phyloP scores from a whole-genome alignment of 768 basidiomycete species.

The Termitomyces sp. region DNA sequence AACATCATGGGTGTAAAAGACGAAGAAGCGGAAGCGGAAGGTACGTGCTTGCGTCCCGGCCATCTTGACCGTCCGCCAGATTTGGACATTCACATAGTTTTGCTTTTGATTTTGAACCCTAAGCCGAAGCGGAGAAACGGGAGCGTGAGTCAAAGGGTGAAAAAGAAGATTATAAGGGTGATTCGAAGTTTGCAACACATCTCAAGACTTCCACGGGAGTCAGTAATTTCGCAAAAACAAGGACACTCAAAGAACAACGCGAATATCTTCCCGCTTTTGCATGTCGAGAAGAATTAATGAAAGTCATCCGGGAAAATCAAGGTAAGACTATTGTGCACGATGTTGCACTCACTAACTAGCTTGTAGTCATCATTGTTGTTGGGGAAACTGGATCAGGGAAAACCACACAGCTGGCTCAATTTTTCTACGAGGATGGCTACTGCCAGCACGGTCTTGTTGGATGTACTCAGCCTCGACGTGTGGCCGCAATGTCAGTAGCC shows the following conservation, averaged over 20 bases:
- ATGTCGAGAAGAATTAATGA: slow-evolving; percentile 89
- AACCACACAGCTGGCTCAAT: slow-evolving; percentile 94
- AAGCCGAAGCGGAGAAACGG: slow-evolving; percentile 54
- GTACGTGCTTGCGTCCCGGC: slow-evolving; percentile 41
- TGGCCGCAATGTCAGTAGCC: slow-evolving; percentile 99
- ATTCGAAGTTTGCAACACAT: slow-evolving; percentile 96
- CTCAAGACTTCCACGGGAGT: slow-evolving; percentile 75
- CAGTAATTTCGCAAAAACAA: slow-evolving; percentile 72
- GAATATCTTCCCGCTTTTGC: slow-evolving; percentile 98
- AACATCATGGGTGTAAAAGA: slow-evolving; percentile 98
- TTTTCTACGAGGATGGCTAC: slow-evolving; percentile 96
- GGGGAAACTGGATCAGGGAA: slow-evolving; percentile 99
- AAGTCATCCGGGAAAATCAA: slow-evolving; percentile 90
- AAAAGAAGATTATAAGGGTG: slow-evolving; percentile 80
- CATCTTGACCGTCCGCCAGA: slow-evolving; percentile 30
- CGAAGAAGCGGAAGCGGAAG: slow-evolving; percentile 88
- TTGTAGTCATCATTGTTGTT: slow-evolving; percentile 83
- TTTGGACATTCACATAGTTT: slow-evolving; percentile 79
- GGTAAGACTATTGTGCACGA: slow-evolving; percentile 35
- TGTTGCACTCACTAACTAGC: slow-evolving; percentile 1
- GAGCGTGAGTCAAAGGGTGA: slow-evolving; percentile 46
- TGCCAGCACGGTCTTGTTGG: slow-evolving; percentile 86
- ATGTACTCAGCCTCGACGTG: slow-evolving; percentile 97
- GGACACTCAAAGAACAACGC: slow-evolving; percentile 90
- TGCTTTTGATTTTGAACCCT: slow-evolving; percentile 26